Base-by-base conservation (phyloP, 2,329 filamentous ascomycete species). In the Cylindrodendrum hubeiense region DNA sequence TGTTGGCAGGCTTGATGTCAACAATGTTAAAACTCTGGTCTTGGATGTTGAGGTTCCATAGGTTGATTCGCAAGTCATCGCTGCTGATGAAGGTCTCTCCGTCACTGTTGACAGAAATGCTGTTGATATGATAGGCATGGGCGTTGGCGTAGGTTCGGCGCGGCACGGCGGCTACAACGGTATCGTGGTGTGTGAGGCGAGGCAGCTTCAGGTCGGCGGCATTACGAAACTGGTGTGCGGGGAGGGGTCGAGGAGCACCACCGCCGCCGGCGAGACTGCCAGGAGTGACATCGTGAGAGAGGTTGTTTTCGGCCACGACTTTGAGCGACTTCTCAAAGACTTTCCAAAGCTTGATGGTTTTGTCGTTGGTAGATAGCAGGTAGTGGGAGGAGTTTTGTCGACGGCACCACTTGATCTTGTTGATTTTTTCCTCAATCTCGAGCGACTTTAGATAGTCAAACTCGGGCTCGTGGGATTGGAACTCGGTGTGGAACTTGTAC, bases 21-120 rank as follows among this genome's bases (percentile, higher is more conserved):
- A 99, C 96, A 78, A 99, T 99, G 83, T 99, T 99, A 88, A 99
- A 99, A 84, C 96, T 98, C 83, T 98, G 95, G 75, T 98, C 95
- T 80, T 99, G 96, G 69, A 99, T 99, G 82, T 98, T 98, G 74
- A 98, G 86, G 79, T 99, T 98, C 96, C 96, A 99, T 61, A 99
- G 86, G 81, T 99, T 99, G 86, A 99, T 97, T 68, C 96, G 91
- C 69, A 99, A 85, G 79, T 99, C 96, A 79, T 99, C 96, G 79
- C 95, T 98, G 84, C 95, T 98, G 83, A 99, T 98, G 82, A 98
- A 99, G 0, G 96, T 99, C 85, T 99, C 96, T 62, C 95, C 96
- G 79, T 99, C 96, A 79, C 95, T 98, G 86, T 99, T 99, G 76
- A 98, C 96, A n/a, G 96, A 98, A 80, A 99, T 99, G 85, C 96